Evolutionary conservation across 208 protist genomes (phyloP), one percentile per base, ranked within the genome.

Genomic region (Leishmania arabica): DNA sequence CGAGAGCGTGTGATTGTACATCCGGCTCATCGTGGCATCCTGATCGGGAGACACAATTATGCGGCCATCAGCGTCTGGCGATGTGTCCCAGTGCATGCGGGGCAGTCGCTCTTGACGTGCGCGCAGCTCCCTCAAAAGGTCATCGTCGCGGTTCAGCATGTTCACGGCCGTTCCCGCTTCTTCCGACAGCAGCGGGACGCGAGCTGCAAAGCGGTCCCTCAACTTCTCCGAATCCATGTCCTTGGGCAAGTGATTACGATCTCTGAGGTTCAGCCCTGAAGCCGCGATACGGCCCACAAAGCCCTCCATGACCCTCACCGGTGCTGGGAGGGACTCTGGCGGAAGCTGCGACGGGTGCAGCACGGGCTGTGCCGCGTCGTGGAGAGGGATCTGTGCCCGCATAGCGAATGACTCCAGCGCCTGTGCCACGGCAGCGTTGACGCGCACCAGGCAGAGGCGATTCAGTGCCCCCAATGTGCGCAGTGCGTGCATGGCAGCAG

Each of bases 1-100:
- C n/a, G 89, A 64, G 31, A 98, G 86, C 24, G 95, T 96, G 87
- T 97, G 95, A 4, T 91, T 86, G 77, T 97, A 97, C 77, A 89
- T 91, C 42, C 82, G 83, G 45, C 82, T 86, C 9, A 79, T 70
- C 47, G 71, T 42, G 21, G 75, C 77, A 9, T 81, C 77, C 0
- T 71, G 65, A 60, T 83, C 82, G 6, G 92, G 93, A 40, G 79
- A 83, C 5, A 96, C 89, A 45, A 96, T 80, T 72, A 97, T 97
- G 84, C 91, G 90, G 47, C 81, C 60, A 6, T 91, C 89, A 15
- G 79, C 90, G 82, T 97, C 95, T 17, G 91, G 75, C 21, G 78
- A 85, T 27, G 94, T 83, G 45, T 88, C 92, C 93, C 95, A 97
- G 45, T 93, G 88, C 34, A 49, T 77, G 27, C 74, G 81, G 15